phyloP scores from a whole-genome alignment of 495 filamentous ascomycete genomes.

The Pseudomonodictys pantanalensis region DNA sequence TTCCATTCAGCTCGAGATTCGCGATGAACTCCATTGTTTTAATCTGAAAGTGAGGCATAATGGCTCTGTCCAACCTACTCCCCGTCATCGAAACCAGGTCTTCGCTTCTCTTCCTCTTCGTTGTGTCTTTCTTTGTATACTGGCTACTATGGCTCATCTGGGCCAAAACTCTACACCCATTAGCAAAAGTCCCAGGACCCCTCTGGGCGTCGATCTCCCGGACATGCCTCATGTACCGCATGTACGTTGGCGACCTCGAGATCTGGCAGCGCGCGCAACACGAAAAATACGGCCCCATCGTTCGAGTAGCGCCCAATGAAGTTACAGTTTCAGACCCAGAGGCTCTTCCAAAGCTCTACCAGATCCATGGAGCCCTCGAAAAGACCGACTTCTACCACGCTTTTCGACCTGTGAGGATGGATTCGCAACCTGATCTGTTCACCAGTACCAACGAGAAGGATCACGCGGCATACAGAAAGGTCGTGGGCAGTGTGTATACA shows the following conservation, averaged over 20 bases:
- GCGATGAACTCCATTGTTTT: too few relatives aligned
- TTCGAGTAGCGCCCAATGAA: conserved; percentile 18
- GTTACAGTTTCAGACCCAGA: conserved; percentile 1
- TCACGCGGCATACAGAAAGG: conserved; percentile 4
- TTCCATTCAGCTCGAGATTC: too few relatives aligned
- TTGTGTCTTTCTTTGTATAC: too few relatives aligned
- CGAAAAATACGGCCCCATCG: neutral
- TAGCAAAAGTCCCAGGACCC: conserved; percentile 13
- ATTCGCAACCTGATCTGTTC: conserved; percentile 11
- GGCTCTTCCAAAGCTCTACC: conserved; percentile 1
- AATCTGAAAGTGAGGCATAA: too few relatives aligned
- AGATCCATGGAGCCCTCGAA: neutral
- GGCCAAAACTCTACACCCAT: conserved; percentile 7
- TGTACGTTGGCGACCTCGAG: conserved; percentile 11
- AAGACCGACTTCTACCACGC: conserved; percentile 10
- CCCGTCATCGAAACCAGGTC: too few relatives aligned
- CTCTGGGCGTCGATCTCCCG: conserved; percentile 15
- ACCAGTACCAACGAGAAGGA: conserved; percentile 4
- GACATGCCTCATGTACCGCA: conserved; percentile 19
- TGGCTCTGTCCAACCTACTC: too few relatives aligned
- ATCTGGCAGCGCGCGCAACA: neutral
- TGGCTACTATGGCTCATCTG: conserved; percentile 8
- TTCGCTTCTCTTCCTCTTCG: too few relatives aligned
- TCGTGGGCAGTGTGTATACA: conserved; percentile 2
- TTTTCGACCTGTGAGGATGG: neutral